Percentiles rank a stretch among this genome's conserved stretches.
These are phyloP conservation scores for Botrytis paeoniae DNA, from an alignment of 2,329 filamentous ascomycete genomes.

Conservation along the genomic window DNA sequence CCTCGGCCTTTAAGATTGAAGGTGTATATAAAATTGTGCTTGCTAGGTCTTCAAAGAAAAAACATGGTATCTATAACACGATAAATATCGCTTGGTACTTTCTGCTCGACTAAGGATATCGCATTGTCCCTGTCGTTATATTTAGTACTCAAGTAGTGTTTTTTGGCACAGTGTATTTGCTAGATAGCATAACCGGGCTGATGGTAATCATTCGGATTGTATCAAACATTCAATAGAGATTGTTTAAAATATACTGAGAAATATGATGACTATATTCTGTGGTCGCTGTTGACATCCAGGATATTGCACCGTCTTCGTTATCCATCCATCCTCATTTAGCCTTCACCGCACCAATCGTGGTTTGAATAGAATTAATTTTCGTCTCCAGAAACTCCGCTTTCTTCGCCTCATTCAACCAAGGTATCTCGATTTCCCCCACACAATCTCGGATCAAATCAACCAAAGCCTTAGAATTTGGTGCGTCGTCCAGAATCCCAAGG, in stretches of 20 bases:
- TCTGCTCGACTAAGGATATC: not conserved
- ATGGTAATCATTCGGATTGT: not conserved
- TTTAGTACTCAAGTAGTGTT: not conserved
- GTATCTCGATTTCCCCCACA: slow-evolving; percentile 51
- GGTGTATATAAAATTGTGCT: too few relatives aligned
- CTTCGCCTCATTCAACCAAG: slow-evolving; percentile 52
- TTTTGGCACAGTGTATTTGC: not conserved
- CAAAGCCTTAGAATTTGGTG: slow-evolving; percentile 56
- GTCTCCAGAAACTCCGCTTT: slow-evolving; percentile 44
- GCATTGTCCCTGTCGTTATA: not conserved
- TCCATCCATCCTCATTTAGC: not conserved
- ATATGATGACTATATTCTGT: not conserved
- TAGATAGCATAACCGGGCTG: not conserved
- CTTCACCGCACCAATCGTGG: slow-evolving; percentile 23
- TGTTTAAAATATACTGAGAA: not conserved
- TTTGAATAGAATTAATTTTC: slow-evolving; percentile 48
- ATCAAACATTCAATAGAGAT: not conserved
- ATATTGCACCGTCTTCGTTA: too few relatives aligned
- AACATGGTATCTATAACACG: not conserved
- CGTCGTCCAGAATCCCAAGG: slow-evolving; percentile 55
- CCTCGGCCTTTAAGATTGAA: not conserved
- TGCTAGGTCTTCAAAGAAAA: not conserved
- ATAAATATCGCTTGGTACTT: not conserved
- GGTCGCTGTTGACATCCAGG: not conserved
- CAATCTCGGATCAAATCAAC: slow-evolving; percentile 53